phyloP scores from a whole-genome alignment of 75 land plant genomes.

The Sequoia sempervirens region DNA sequence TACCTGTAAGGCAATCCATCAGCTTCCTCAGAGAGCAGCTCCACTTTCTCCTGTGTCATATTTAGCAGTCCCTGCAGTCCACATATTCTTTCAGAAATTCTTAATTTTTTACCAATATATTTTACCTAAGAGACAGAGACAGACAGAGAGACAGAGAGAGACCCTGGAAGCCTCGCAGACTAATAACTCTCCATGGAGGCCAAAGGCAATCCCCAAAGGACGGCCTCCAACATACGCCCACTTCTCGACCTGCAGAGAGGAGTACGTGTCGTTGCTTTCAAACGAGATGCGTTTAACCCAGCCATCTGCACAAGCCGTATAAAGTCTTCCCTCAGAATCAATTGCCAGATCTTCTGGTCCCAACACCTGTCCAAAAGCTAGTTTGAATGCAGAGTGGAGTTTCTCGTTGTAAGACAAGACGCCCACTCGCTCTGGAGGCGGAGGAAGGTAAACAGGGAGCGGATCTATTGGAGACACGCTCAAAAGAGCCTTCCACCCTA shows the following conservation, averaged over 20 bases:
- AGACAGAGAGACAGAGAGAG: neutral
- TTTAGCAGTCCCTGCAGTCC: constrained; percentile 51
- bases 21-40: constrained; percentile 51
- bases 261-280: neutral
- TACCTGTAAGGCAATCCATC: constrained; percentile 45
- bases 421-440: neutral
- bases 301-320: constrained; percentile 69
- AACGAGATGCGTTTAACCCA: constrained; percentile 57
- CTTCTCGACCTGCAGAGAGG: constrained; percentile 30
- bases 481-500: neutral
- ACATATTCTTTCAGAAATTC: neutral
- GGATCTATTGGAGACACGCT: neutral
- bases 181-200: constrained; percentile 33
- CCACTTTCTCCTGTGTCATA: constrained; percentile 15
- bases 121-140: neutral
- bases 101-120: neutral
- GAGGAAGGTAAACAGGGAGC: neutral
- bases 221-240: constrained; percentile 61
- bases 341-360: constrained; percentile 72
- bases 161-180: constrained; percentile 54
- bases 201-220: constrained; percentile 66
- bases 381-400: neutral
- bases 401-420: neutral
- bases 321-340: constrained; percentile 40
- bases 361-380: constrained; percentile 17